Percentiles rank a stretch among this genome's conserved stretches.
phyloP scores from a whole-genome alignment of 805 yeast genomes.

The Yamadazyma sp. region DNA sequence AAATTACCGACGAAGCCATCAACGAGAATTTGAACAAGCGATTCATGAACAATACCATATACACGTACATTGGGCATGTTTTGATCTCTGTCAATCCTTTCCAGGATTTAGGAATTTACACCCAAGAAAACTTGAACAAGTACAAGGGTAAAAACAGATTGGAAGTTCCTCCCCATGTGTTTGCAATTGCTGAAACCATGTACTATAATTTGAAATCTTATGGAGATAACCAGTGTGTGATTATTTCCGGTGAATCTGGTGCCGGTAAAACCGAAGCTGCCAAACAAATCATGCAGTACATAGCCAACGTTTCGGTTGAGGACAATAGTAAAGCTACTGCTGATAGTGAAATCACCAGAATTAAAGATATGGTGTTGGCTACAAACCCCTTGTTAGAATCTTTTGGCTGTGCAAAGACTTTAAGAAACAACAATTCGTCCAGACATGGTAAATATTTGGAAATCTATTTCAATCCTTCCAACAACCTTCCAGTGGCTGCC shows the following conservation, averaged over 20 bases:
- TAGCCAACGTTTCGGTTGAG: slow-evolving; percentile 81
- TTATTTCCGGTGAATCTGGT: slow-evolving; percentile 96
- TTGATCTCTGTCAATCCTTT: slow-evolving; percentile 96
- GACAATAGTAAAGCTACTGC: slow-evolving; percentile 31
- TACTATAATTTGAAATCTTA: slow-evolving; percentile 93
- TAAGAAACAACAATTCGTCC: slow-evolving; percentile 85
- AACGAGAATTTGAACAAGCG: slow-evolving; percentile 88
- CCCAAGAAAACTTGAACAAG: slow-evolving; percentile 68
- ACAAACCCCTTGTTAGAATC: slow-evolving; percentile 91
- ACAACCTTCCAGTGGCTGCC: slow-evolving; percentile 89
- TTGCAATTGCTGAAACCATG: slow-evolving; percentile 96
- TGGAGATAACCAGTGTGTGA: slow-evolving; percentile 93
- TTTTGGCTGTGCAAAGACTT: slow-evolving; percentile 91
- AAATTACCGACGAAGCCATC: slow-evolving; percentile 88
- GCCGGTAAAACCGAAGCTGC: slow-evolving; percentile 99
- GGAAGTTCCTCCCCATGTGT: slow-evolving; percentile 98
- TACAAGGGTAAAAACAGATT: slow-evolving; percentile 91
- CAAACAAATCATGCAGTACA: slow-evolving; percentile 95
- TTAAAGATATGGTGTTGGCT: slow-evolving; percentile 96
- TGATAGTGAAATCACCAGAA: slow-evolving; percentile 60
- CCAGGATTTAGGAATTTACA: slow-evolving; percentile 92
- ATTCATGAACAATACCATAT: slow-evolving; percentile 84
- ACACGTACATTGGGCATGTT: slow-evolving; percentile 92
- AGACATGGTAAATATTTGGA: slow-evolving; percentile 94
- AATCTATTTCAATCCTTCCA: slow-evolving; percentile 71